Base-by-base conservation (phyloP, 352 stramenopile species). In the Phytophthora litchii region DNA sequence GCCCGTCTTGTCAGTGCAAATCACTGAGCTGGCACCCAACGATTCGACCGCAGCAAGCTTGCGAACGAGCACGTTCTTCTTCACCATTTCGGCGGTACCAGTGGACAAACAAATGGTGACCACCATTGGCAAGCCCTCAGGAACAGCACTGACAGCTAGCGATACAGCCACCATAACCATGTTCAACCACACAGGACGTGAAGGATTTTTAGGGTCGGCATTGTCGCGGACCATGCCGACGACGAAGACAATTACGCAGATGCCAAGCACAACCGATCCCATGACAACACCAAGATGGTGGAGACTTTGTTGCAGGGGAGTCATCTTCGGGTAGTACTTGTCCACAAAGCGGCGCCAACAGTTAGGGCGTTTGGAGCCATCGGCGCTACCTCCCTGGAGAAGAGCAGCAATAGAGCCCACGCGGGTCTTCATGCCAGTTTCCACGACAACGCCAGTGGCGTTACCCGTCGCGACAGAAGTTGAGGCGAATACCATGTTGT, bases 161-260 rank as follows among this genome's bases (percentile, higher is more conserved):
- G 91, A 97, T 6, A 98, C 91, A 3, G 93, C 91, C 20, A 98
- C 92, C 65, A 96, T 98, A 23, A 99, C 88, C 58, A 98, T 98
- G 60, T 97, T 92, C 10, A 99, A 66, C 72, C 78, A 87, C 27
- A 98, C 83, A 4, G 94, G 82, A 14, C 95, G 81, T 23, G 94
- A 76, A 11, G 88, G 82, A 11, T 90, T 71, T 66, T 90, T 88
- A 0, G 80, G 78, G 51, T 90, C 77, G 2, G 65, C 60, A 45
- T 87, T 86, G 38, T 66, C 59, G 37, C 80, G 77, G 21, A 86
- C 48, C 76, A 97, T 81, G 19, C 92, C 86, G n/a, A 97, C 95
- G 4, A 96, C 65, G 17, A 98, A 78, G 32, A 95, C 95, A 52
- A 99, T 97, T 3, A 97, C 59, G 35, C 79, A 90, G n/a, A 90